Evolutionary conservation across 2,329 filamentous ascomycete species (phyloP), one percentile per base, ranked within the genome.

Genomic region (Xylaria sp.): DNA sequence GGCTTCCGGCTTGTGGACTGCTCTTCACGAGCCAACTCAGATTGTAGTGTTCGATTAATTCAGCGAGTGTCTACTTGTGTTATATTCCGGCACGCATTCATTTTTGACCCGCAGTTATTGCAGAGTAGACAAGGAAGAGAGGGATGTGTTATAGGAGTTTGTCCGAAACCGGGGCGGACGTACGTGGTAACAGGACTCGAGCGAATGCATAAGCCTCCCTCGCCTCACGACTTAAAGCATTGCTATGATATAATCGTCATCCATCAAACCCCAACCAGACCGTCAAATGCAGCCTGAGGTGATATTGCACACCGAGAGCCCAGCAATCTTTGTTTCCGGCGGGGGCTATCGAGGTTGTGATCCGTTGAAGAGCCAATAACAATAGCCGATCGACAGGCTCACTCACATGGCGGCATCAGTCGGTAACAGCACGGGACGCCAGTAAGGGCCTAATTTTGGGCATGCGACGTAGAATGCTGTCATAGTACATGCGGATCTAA

Each of bases 301-400:
- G 28, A 28, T 46, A 23, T 39, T 36, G 23, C 59, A 25, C 43
- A 41, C 52, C 57, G 23, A 46, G 43, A 46, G 30, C n/a, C 18
- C 50, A 20, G 12, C 18, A 32, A 32, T 32, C 48, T 45, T 62
- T 58, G 50, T 46, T 67, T 45, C 34, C 56, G 45, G 30, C 46
- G 59, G 55, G 55, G 15, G 34, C 28, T 25, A 12, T 50, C 25
- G 4, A 56, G 6, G 20, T 61, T 52, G 61, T 58, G 60, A 45
- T 41, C 43, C 34, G 23, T 25, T 25, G 34, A 58, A 30, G 32
- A 28, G 18, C 60, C 60, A 67, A 67, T 67, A 30, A 23, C 57
- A 34, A 61, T 32, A 32, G 7, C 57, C 34, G 55, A 67, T 67
- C 60, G 65, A 60, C 65, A 34, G 25, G 25, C 57, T 61, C 61